Conservation (phyloP, 2,329 filamentous ascomycete genomes). For the Rutstroemia sp. region DNA sequence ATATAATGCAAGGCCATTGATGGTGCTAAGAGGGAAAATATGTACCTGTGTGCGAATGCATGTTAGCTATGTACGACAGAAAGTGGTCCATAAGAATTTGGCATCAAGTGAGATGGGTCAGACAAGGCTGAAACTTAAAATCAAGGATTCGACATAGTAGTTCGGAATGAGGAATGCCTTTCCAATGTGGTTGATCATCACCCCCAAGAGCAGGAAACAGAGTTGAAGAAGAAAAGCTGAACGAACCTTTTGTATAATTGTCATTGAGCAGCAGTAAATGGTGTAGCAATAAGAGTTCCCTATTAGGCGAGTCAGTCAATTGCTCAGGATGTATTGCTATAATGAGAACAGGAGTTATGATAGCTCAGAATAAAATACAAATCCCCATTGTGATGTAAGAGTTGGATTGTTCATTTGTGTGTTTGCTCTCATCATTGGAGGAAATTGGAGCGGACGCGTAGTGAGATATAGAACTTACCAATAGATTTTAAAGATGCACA, state of each 20-base stretch:
- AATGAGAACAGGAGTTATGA: constrained; percentile 6
- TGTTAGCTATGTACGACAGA: constrained; percentile 7
- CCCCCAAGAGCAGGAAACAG: constrained; percentile 15
- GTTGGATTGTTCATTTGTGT: constrained; percentile 36
- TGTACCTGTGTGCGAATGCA: constrained; percentile 26
- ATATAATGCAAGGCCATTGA: constrained; percentile 24
- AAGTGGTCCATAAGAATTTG: neutral
- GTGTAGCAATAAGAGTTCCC: neutral
- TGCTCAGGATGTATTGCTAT: neutral
- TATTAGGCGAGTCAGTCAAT: neutral
- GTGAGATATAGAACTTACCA: constrained; percentile 14
- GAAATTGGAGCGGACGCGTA: constrained; percentile 11
- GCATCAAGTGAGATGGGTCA: constrained; percentile 28
- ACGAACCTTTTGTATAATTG: constrained; percentile 25
- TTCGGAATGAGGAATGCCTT: constrained; percentile 33
- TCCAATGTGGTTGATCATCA: constrained; percentile 31
- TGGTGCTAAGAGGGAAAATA: constrained; percentile 8
- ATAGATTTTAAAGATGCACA: neutral
- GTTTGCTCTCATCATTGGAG: constrained; percentile 33
- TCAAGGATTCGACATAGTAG: constrained; percentile 32
- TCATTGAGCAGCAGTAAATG: neutral
- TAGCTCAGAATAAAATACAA: constrained; percentile 31
- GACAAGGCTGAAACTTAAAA: constrained; percentile 39
- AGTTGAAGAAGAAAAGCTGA: constrained; percentile 10
- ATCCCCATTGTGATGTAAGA: constrained; percentile 33